phyloP scores from a whole-genome alignment of 2,329 filamentous ascomycete genomes.

The Neofusicoccum ribis region DNA sequence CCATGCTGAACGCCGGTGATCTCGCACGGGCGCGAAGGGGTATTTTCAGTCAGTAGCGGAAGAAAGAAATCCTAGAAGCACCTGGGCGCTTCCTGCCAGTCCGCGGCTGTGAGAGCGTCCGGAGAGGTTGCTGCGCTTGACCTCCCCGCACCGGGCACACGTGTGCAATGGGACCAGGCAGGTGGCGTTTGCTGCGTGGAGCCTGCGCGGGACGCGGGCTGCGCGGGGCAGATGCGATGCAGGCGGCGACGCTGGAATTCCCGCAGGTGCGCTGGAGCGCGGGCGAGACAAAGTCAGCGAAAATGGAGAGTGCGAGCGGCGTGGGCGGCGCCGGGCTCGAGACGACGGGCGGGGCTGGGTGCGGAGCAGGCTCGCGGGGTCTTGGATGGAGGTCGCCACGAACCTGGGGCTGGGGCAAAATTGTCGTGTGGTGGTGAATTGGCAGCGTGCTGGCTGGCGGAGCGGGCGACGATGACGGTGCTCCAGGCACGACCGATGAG shows the following conservation, averaged over 20 bases:
- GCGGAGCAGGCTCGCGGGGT: background rate
- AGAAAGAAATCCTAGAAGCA: constrained; percentile 4
- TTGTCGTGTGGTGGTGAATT: constrained; percentile 20
- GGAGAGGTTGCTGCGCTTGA: constrained; percentile 39
- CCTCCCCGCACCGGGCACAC: constrained; percentile 41
- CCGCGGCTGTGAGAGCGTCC: constrained; percentile 23
- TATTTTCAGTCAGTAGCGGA: constrained; percentile 15
- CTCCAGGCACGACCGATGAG: constrained; percentile 19
- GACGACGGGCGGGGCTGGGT: background rate
- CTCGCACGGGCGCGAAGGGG: constrained; percentile 3
- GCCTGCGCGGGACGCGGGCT: constrained; percentile 13
- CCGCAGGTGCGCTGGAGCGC: constrained; percentile 4
- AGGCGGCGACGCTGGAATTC: constrained; percentile 14
- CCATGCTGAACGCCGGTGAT: constrained; percentile 15
- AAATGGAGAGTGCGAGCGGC: background rate
- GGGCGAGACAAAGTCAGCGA: constrained; percentile 13
- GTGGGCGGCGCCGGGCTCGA: background rate
- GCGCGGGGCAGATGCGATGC: constrained; percentile 11
- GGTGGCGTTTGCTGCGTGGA: constrained; percentile 7
- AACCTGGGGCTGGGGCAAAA: constrained; percentile 18
- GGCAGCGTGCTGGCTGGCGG: constrained; percentile 7
- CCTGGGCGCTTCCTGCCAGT: background rate
- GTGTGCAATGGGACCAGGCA: constrained; percentile 8
- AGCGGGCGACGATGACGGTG: constrained; percentile 20
- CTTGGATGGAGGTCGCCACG: constrained; percentile 11